These are phyloP conservation scores for Casaregolazyma lundiana DNA, from an alignment of 1,139 yeast species.

Conservation along the genomic window DNA sequence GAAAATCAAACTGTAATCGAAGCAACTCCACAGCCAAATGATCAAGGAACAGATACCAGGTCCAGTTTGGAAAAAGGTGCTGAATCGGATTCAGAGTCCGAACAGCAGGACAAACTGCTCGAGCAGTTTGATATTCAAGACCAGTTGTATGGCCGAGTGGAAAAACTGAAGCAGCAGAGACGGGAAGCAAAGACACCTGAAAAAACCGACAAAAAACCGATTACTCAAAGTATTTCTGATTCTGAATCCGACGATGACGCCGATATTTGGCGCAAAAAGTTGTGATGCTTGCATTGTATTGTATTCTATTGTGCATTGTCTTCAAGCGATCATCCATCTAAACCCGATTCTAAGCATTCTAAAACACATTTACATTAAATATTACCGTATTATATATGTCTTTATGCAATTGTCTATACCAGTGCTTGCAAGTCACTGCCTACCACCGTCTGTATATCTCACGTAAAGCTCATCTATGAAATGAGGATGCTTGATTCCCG, in stretches of 20 bases:
- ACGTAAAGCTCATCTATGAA: conserved; percentile 70
- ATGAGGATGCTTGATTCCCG: conserved; percentile 77
- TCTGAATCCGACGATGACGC: conserved; percentile 10
- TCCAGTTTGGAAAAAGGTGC: background rate
- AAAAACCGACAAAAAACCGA: background rate
- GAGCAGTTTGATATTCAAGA: conserved; percentile 14
- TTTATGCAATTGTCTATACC: background rate
- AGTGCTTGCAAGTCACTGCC: background rate
- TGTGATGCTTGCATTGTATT: background rate
- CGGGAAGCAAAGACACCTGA: conserved; percentile 3
- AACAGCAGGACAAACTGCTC: conserved; percentile 12
- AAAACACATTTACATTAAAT: background rate
- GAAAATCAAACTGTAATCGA: conserved; percentile 14
- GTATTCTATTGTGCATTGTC: no score
- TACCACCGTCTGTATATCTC: conserved; percentile 39
- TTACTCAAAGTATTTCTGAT: background rate
- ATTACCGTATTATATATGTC: background rate
- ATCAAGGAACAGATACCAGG: background rate
- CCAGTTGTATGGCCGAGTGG: conserved; percentile 11
- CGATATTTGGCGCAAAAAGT: conserved; percentile 8
- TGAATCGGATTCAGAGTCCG: conserved; percentile 11
- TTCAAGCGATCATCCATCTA: background rate
- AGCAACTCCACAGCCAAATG: conserved; percentile 7
- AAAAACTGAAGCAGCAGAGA: conserved; percentile 13
- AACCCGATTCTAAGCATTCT: background rate